Conservation (phyloP, 2,329 filamentous ascomycete genomes). For the Falciphora oryzae region DNA sequence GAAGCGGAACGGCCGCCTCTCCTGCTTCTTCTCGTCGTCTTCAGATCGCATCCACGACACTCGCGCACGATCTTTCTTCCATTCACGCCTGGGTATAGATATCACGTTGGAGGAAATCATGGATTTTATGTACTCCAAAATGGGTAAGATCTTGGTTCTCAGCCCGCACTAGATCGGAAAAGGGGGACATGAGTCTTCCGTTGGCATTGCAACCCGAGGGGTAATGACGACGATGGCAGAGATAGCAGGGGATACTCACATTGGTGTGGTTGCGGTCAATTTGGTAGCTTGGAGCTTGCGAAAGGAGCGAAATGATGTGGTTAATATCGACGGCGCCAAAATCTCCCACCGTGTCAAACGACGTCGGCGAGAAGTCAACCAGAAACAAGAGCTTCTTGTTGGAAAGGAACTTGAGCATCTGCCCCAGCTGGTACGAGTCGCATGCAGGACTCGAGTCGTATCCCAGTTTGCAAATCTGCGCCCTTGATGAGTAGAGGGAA, state of each 20-base stretch:
- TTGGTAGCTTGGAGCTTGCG: slow-evolving; percentile 66
- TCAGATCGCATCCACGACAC: slow-evolving; percentile 33
- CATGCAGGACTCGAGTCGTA: slow-evolving; percentile 69
- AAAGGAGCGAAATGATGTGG: slow-evolving; percentile 52
- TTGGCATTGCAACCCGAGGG: not conserved
- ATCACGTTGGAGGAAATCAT: slow-evolving; percentile 45
- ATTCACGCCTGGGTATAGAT: slow-evolving; percentile 37
- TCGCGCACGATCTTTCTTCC: slow-evolving; percentile 36
- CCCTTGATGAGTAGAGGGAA: slow-evolving; percentile 59
- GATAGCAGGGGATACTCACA: slow-evolving; percentile 9
- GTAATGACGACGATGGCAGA: not conserved
- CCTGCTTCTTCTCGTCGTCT: slow-evolving; percentile 14
- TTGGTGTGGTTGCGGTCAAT: slow-evolving; percentile 68
- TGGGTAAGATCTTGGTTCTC: slow-evolving; percentile 56
- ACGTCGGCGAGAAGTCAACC: slow-evolving; percentile 46
- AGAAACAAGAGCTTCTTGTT: slow-evolving; percentile 56
- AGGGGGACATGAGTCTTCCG: not conserved
- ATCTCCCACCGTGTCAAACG: slow-evolving; percentile 38
- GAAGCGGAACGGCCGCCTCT: slow-evolving; percentile 37
- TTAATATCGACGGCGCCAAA: slow-evolving; percentile 56
- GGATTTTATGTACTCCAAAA: slow-evolving; percentile 58
- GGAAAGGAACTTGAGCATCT: slow-evolving; percentile 67
- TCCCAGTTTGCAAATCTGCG: slow-evolving; percentile 61
- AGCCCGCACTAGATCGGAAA: slow-evolving; percentile 49
- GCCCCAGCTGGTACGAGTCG: slow-evolving; percentile 72